phyloP scores from a whole-genome alignment of 495 filamentous ascomycete species.

The Durotheca rogersii region DNA sequence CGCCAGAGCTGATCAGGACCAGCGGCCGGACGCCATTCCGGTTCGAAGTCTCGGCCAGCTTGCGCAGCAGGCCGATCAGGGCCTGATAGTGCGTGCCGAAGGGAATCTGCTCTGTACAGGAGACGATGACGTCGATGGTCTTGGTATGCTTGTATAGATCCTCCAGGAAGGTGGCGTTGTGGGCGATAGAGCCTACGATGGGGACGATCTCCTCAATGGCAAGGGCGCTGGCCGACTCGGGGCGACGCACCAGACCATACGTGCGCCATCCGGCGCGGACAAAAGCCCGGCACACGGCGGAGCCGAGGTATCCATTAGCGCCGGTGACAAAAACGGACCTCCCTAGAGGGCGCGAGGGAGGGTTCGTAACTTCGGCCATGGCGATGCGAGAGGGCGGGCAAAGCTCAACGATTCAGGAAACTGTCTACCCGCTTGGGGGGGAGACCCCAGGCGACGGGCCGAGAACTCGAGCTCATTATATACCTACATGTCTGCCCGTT shows the following conservation, averaged over 20 bases:
- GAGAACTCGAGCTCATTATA: not conserved
- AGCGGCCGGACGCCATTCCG: conserved; percentile 33
- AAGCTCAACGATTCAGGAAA: too few relatives aligned
- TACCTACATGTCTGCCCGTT: too few relatives aligned
- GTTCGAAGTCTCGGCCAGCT: conserved; percentile 18
- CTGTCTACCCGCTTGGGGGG: not conserved
- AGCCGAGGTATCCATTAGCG: conserved; percentile 47
- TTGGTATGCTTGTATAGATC: conserved; percentile 14
- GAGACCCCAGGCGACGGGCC: not conserved
- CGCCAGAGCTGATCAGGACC: conserved; percentile 43
- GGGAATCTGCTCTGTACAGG: conserved; percentile 38
- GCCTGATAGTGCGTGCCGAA: conserved; percentile 38
- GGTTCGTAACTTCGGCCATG: conserved; percentile 4
- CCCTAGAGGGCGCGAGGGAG: not conserved
- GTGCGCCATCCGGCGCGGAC: conserved; percentile 41
- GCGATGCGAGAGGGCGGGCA: too few relatives aligned
- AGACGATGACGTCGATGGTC: conserved; percentile 41
- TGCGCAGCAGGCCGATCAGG: conserved; percentile 25
- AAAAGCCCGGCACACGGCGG: conserved; percentile 44
- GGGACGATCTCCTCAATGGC: conserved; percentile 39
- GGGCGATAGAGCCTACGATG: conserved; percentile 37
- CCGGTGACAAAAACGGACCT: conserved; percentile 44
- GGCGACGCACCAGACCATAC: conserved; percentile 41
- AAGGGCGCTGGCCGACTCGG: conserved; percentile 23
- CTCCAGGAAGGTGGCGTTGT: conserved; percentile 17